Evolutionary conservation across 768 basidiomycete species (phyloP).

Genomic region (Podaxis sp.): DNA sequence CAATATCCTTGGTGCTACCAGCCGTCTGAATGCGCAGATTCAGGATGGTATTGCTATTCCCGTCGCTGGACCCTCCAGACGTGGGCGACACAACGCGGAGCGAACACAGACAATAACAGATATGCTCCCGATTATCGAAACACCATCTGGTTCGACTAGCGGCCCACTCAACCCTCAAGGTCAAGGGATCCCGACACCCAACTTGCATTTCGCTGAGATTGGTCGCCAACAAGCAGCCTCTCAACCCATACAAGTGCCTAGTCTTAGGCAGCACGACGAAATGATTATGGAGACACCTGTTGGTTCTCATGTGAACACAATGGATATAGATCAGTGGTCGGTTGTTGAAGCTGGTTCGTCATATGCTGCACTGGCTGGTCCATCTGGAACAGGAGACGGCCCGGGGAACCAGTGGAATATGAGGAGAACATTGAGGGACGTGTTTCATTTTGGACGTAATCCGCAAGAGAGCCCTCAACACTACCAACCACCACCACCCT

Average conservation of each 20-base stretch:
- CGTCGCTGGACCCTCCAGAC: conserved; percentile 32
- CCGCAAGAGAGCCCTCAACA: background rate
- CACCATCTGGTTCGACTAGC: conserved; percentile 50
- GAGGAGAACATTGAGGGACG: conserved; percentile 10
- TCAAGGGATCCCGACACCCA: conserved; percentile 65
- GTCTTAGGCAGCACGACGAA: background rate
- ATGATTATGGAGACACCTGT: conserved; percentile 1
- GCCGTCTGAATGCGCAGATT: conserved; percentile 35
- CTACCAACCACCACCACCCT: background rate
- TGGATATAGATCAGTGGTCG: conserved; percentile 9
- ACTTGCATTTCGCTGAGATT: conserved; percentile 73
- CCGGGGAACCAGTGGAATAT: conserved; percentile 6
- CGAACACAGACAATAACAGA: conserved; percentile 36
- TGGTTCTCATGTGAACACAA: background rate
- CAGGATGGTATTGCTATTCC: conserved; percentile 26
- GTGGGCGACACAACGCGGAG: conserved; percentile 37
- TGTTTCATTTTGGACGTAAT: conserved; percentile 12
- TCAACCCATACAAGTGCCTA: background rate
- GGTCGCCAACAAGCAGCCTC: conserved; percentile 60
- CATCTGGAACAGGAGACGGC: background rate
- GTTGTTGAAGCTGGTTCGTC: conserved; percentile 7
- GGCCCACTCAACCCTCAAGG: conserved; percentile 33
- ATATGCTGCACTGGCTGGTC: background rate
- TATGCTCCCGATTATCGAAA: conserved; percentile 61
- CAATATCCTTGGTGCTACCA: conserved; percentile 32